Conservation (phyloP, 2,329 filamentous ascomycete genomes). For the Ceratocystis diversiconidia region DNA sequence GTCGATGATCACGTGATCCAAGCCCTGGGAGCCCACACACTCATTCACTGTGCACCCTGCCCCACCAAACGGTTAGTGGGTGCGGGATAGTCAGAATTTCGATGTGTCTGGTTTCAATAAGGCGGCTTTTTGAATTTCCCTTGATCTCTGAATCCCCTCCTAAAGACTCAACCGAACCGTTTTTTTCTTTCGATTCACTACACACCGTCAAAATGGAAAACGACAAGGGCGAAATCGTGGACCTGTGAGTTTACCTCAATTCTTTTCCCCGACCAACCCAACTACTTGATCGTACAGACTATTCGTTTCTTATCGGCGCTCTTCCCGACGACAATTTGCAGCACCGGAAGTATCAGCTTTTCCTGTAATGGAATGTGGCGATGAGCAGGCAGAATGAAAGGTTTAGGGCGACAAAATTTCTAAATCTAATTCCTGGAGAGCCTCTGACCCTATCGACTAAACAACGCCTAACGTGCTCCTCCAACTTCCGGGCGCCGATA, state of each 20-base stretch:
- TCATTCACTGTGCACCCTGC: constrained; percentile 16
- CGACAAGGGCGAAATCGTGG: constrained; percentile 98
- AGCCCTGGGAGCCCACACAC: constrained; percentile 18
- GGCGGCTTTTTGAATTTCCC: constrained; percentile 18
- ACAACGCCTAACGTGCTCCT: neutral
- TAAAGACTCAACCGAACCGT: constrained; percentile 17
- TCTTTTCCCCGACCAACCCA: neutral
- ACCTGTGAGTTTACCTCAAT: constrained; percentile 56
- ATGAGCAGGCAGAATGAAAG: neutral
- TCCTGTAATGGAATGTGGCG: neutral
- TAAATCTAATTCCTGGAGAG: neutral
- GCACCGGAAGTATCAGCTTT: neutral
- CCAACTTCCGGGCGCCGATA: neutral
- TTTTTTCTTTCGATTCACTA: constrained; percentile 19
- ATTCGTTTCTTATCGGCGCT: constrained; percentile 4
- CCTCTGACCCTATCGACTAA: neutral
- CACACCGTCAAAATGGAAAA: constrained; percentile 77
- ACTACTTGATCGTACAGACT: neutral
- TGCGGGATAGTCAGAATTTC: constrained; percentile 16
- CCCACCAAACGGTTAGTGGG: constrained; percentile 15
- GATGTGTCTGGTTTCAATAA: constrained; percentile 16
- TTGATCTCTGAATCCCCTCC: constrained; percentile 18
- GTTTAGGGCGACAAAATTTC: neutral
- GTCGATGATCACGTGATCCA: constrained; percentile 5
- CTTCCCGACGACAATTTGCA: neutral